Percentiles rank a stretch among this genome's conserved stretches.
These are phyloP conservation scores for Jackrogersella multiformis DNA, from an alignment of 495 filamentous ascomycete species.

Conservation along the genomic window DNA sequence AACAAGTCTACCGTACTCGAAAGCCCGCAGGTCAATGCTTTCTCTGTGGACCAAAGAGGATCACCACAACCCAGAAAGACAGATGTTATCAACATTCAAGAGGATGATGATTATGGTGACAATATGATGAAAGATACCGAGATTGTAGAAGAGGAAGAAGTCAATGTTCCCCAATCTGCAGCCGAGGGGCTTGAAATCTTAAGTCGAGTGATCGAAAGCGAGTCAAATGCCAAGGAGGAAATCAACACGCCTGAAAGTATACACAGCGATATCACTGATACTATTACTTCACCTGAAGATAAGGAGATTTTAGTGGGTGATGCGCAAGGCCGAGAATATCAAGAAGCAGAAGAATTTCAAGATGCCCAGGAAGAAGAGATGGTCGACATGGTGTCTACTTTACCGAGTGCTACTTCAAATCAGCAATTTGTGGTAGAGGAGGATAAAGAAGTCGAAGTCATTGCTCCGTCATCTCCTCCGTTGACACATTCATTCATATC, in stretches of 20 bases:
- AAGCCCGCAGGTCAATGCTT: background rate
- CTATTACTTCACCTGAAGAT: background rate
- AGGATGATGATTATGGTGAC: slow-evolving; percentile 16
- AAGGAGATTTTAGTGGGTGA: background rate
- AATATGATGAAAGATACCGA: slow-evolving; percentile 18
- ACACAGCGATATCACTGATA: slow-evolving; percentile 7
- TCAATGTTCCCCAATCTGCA: slow-evolving; percentile 20
- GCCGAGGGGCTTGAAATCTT: slow-evolving; percentile 44
- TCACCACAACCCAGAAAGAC: background rate
- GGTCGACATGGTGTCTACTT: slow-evolving; percentile 23
- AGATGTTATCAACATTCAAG: background rate
- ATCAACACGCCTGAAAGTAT: slow-evolving; percentile 11
- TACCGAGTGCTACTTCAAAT: background rate
- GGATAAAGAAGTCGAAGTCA: background rate
- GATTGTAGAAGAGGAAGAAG: slow-evolving; percentile 26
- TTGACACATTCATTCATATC: slow-evolving; percentile 31
- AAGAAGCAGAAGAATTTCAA: slow-evolving; percentile 17
- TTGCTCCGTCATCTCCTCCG: slow-evolving; percentile 33
- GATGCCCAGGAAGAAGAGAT: slow-evolving; percentile 29
- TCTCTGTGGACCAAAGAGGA: background rate
- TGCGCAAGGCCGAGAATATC: slow-evolving; percentile 5
- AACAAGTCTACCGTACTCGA: background rate
- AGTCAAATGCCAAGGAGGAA: slow-evolving; percentile 33
- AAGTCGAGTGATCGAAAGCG: slow-evolving; percentile 34
- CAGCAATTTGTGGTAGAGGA: background rate